A percentile compares a stretch with the other conserved stretches of the same genome.
These are phyloP conservation scores for Fusarium sp. DNA, from an alignment of 2,329 filamentous ascomycete genomes.

Conservation along the genomic window DNA sequence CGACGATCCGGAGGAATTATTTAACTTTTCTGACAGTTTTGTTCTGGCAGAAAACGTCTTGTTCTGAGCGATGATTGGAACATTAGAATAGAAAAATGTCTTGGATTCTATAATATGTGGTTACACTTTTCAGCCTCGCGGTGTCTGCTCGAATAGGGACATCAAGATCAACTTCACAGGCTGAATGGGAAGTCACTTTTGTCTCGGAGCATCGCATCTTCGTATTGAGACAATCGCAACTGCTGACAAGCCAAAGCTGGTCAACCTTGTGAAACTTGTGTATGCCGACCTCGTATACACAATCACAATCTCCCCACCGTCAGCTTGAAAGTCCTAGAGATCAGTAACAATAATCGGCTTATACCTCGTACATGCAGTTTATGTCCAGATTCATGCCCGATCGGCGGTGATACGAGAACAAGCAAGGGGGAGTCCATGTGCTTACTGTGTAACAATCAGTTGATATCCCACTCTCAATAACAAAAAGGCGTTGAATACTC, in stretches of 20 bases:
- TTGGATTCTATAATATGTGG: not conserved
- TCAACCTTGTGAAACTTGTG: slow-evolving; percentile 9
- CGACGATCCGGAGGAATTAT: slow-evolving; percentile 10
- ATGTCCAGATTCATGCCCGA: slow-evolving; percentile 7
- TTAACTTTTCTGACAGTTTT: not conserved
- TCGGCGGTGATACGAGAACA: slow-evolving; percentile 22
- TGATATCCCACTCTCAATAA: not conserved
- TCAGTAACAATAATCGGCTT: not conserved
- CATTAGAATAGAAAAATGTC: slow-evolving; percentile 12
- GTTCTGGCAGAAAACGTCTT: not conserved
- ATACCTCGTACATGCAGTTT: slow-evolving; percentile 1
- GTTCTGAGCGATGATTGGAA: slow-evolving; percentile 1
- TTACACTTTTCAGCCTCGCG: slow-evolving; percentile 9
- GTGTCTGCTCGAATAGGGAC: not conserved
- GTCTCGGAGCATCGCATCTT: not conserved
- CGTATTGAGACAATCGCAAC: not conserved
- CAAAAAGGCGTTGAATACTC: not conserved
- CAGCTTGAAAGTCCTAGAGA: slow-evolving; percentile 16
- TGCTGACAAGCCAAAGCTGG: not conserved
- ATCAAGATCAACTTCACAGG: not conserved
- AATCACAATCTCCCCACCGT: slow-evolving; percentile 13
- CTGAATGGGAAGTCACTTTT: not conserved
- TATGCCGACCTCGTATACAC: not conserved
- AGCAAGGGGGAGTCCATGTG: slow-evolving; percentile 18
- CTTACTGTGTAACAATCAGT: slow-evolving; percentile 12